Evolutionary conservation across 352 stramenopile species (phyloP).

Genomic region (Saprolegnia diclina): DNA sequence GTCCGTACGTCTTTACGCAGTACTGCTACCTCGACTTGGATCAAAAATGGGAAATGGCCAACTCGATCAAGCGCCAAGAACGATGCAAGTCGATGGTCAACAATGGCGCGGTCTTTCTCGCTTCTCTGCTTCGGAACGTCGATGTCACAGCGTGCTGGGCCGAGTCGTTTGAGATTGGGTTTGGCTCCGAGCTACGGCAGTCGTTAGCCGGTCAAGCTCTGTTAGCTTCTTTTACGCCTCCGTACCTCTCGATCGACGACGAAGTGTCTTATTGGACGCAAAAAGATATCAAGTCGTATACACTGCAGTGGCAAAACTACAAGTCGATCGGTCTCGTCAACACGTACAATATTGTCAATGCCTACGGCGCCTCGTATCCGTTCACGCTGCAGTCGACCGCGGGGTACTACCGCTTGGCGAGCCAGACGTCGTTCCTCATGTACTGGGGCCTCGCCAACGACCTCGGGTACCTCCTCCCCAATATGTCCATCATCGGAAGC

Average conservation of each 20-base stretch:
- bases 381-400: not conserved
- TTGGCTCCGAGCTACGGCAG: not conserved
- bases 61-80: not conserved
- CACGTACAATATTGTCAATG: not conserved
- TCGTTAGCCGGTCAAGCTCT: not conserved
- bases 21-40: slow-evolving; percentile 14
- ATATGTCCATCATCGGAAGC: too few relatives aligned
- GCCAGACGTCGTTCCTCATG: not conserved
- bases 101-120: slow-evolving; percentile 9
- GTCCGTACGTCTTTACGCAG: not conserved
- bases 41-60: not conserved
- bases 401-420: not conserved
- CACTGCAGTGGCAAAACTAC: slow-evolving; percentile 18
- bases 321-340: slow-evolving; percentile 7
- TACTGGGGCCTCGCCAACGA: slow-evolving; percentile 8
- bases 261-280: not conserved
- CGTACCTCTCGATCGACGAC: not conserved
- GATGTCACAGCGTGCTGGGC: not conserved
- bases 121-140: not conserved
- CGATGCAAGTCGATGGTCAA: not conserved
- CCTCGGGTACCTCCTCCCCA: too few relatives aligned
- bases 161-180: not conserved
- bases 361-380: slow-evolving; percentile 5
- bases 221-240: not conserved
- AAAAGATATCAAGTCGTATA: not conserved